A percentile compares a stretch with the other conserved stretches of the same genome.
Conservation (phyloP, 2,329 filamentous ascomycete genomes). For the Cladosporium sphaerospermum region DNA sequence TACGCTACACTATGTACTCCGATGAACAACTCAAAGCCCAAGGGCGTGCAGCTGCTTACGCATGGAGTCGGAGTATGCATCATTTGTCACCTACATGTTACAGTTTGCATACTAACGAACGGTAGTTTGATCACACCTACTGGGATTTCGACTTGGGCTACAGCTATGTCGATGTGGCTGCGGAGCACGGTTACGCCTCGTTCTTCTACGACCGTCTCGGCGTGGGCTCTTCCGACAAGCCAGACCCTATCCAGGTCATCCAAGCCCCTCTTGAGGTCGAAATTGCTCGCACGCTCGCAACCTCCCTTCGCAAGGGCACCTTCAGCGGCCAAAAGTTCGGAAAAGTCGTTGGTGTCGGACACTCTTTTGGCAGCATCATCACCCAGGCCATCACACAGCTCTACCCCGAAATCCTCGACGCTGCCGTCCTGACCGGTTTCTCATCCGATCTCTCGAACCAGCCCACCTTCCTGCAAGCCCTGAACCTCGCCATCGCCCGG, state of each 20-base stretch:
- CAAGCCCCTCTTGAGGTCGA: conserved; percentile 34
- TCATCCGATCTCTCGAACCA: conserved; percentile 22
- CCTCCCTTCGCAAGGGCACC: conserved; percentile 25
- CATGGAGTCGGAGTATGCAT: conserved; percentile 32
- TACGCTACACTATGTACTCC: conserved; percentile 23
- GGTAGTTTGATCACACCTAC: conserved; percentile 18
- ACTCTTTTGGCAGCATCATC: conserved; percentile 34
- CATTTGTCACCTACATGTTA: conserved; percentile 13
- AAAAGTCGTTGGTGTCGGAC: conserved; percentile 36
- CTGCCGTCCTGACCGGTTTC: conserved; percentile 35
- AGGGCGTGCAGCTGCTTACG: conserved; percentile 34
- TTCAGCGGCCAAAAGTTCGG: conserved; percentile 27
- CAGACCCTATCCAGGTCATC: conserved; percentile 34
- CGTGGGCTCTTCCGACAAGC: conserved; percentile 32
- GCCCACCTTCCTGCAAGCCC: conserved; percentile 19
- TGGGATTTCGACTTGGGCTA: conserved; percentile 36
- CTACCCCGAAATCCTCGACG: conserved; percentile 31
- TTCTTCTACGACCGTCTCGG: conserved; percentile 41
- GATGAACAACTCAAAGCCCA: conserved; percentile 12
- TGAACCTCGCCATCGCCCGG: conserved; percentile 27
- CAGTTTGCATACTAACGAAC: not conserved
- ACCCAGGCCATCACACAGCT: conserved; percentile 29
- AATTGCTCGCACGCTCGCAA: conserved; percentile 31
- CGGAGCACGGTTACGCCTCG: conserved; percentile 33
- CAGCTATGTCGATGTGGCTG: conserved; percentile 38